Evolutionary conservation across 805 yeast species (phyloP).

Genomic region (Pichia paraexigua): DNA sequence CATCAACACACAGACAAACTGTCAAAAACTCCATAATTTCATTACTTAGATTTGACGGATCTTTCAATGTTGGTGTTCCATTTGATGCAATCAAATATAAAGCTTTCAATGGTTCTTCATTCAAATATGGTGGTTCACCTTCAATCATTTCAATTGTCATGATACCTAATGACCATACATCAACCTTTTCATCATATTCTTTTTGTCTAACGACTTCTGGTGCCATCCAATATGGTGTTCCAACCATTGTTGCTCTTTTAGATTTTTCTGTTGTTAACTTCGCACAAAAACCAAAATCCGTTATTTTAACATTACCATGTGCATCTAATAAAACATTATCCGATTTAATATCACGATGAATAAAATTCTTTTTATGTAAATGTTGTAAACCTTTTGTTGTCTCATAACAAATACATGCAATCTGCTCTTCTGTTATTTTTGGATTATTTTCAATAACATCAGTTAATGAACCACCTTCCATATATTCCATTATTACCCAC

Average conservation of each 20-base stretch:
- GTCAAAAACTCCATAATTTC: slow-evolving; percentile 80
- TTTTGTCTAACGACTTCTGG: slow-evolving; percentile 95
- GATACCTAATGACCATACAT: slow-evolving; percentile 96
- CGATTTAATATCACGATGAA: slow-evolving; percentile 94
- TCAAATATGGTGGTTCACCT: slow-evolving; percentile 97
- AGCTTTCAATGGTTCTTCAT: slow-evolving; percentile 93
- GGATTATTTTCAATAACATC: slow-evolving; percentile 91
- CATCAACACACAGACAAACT: slow-evolving; percentile 91
- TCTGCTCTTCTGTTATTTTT: slow-evolving; percentile 74
- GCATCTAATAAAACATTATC: slow-evolving; percentile 86
- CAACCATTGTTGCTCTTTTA: slow-evolving; percentile 97
- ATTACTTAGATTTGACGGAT: slow-evolving; percentile 64
- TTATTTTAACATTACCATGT: slow-evolving; percentile 80
- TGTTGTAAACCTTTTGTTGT: slow-evolving; percentile 87
- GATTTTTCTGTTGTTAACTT: slow-evolving; percentile 73
- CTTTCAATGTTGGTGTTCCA: slow-evolving; percentile 91
- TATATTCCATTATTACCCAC: slow-evolving; percentile 99
- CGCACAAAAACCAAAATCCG: slow-evolving; percentile 96
- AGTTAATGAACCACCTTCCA: slow-evolving; percentile 98
- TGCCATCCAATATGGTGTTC: slow-evolving; percentile 99
- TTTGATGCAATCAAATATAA: slow-evolving; percentile 90
- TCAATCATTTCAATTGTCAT: slow-evolving; percentile 99
- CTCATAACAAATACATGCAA: slow-evolving; percentile 84
- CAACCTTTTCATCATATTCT: slow-evolving; percentile 95
- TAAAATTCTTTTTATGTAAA: slow-evolving; percentile 84